Conservation (phyloP, 2,329 filamentous ascomycete species). For the Simplicillium aogashimaense region DNA sequence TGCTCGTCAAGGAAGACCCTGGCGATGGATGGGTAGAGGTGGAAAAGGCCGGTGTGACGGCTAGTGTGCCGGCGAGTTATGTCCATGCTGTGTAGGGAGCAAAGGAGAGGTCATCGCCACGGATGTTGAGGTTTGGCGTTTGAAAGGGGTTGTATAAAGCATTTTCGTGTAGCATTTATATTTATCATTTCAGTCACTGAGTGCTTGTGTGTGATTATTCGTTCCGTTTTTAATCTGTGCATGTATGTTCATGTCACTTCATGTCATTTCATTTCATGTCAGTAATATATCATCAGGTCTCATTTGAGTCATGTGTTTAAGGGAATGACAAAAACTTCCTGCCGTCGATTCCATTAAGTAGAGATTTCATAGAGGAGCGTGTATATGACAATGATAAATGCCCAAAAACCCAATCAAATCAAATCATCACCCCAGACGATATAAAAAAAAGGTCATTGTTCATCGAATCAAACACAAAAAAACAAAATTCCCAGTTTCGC, state of each 20-base stretch:
- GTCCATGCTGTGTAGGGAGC: constrained; percentile 65
- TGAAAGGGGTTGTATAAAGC: constrained; percentile 1
- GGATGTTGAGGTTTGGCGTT: too few relatives aligned
- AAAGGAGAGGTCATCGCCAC: too few relatives aligned
- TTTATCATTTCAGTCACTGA: too few relatives aligned
- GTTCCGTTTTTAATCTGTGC: too few relatives aligned
- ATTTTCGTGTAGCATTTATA: not conserved
- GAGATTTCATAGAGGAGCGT: not conserved
- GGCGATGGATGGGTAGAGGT: constrained; percentile 98
- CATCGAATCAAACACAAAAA: not conserved
- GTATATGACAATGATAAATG: not conserved
- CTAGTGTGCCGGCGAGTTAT: constrained; percentile 91
- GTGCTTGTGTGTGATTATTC: too few relatives aligned
- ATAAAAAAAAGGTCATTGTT: not conserved
- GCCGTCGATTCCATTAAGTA: not conserved
- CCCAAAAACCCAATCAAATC: not conserved
- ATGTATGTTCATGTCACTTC: too few relatives aligned
- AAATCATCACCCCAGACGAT: not conserved
- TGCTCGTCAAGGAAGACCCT: constrained; percentile 75
- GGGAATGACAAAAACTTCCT: too few relatives aligned
- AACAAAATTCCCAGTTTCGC: not conserved
- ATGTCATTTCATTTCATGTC: too few relatives aligned
- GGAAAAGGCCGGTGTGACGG: constrained; percentile 77
- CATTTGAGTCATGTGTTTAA: too few relatives aligned
- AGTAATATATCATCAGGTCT: too few relatives aligned